Percentiles rank a stretch among this genome's conserved stretches.
phyloP scores from a whole-genome alignment of 2,329 filamentous ascomycete species.

The Phialophora verrucosa region DNA sequence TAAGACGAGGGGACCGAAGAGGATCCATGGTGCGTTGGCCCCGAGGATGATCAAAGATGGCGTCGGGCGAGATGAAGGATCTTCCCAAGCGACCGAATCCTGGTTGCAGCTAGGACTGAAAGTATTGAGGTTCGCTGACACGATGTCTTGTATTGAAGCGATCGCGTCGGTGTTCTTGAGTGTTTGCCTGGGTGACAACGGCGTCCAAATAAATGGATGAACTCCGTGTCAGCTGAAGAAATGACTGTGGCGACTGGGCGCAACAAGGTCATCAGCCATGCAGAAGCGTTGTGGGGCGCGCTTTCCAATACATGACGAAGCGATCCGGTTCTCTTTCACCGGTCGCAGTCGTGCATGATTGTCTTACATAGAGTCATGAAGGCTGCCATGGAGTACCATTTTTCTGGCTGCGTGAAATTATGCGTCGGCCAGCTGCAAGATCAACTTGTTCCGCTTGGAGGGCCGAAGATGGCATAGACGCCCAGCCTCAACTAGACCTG shows the following conservation, averaged over 20 bases:
- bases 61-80: background rate
- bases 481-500: background rate
- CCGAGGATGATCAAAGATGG: background rate
- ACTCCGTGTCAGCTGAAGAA: slow-evolving; percentile 6
- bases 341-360: background rate
- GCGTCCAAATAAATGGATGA: background rate
- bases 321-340: background rate
- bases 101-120: background rate
- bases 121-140: background rate
- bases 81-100: background rate
- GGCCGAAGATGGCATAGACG: background rate
- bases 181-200: background rate
- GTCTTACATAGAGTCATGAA: background rate
- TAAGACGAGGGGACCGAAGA: background rate
- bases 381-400: background rate
- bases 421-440: background rate
- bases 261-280: slow-evolving; percentile 2
- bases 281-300: background rate
- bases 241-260: background rate
- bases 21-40: background rate
- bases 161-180: background rate
- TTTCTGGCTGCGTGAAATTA: background rate
- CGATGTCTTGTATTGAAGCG: too few relatives aligned
- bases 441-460: background rate
- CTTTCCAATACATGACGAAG: background rate